Conservation (phyloP, 129 eudicot species). For the Gnaphalium uliginosum region DNA sequence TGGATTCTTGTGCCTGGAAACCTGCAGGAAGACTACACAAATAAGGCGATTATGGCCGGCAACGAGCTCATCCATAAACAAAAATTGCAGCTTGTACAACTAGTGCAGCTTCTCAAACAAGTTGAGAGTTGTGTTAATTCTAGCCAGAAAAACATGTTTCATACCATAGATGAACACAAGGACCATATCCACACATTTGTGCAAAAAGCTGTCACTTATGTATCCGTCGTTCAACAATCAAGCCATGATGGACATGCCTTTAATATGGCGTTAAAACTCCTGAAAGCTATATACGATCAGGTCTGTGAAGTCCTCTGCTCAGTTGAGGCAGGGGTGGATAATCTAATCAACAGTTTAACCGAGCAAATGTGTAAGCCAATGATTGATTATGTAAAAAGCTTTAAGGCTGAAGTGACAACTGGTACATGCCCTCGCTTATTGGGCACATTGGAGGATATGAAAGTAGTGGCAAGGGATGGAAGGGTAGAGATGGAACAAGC, state of each 20-base stretch:
- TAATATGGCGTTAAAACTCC: slow-evolving; percentile 44
- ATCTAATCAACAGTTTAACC: slow-evolving; percentile 46
- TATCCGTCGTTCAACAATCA: slow-evolving; percentile 51
- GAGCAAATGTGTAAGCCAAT: slow-evolving; percentile 62
- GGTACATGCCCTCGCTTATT: slow-evolving; percentile 52
- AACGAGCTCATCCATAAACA: slow-evolving; percentile 63
- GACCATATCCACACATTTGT: slow-evolving; percentile 36
- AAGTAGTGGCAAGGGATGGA: slow-evolving; percentile 44
- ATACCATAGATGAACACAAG: slow-evolving; percentile 51
- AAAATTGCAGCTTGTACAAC: slow-evolving; percentile 51
- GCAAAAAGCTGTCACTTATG: slow-evolving; percentile 46
- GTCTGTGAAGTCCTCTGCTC: slow-evolving; percentile 49
- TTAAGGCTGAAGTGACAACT: slow-evolving; percentile 51
- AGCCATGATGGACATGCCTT: slow-evolving; percentile 38
- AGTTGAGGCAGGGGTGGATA: slow-evolving; percentile 65
- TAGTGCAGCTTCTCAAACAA: slow-evolving; percentile 54
- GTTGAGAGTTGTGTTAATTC: slow-evolving; percentile 57
- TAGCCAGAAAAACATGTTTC: slow-evolving; percentile 51
- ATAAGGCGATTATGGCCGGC: slow-evolving; percentile 51
- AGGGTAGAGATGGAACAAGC: slow-evolving; percentile 61
- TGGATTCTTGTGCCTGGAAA: slow-evolving; percentile 25
- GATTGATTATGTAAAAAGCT: slow-evolving; percentile 54
- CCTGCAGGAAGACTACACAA: slow-evolving; percentile 52
- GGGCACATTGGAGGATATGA: slow-evolving; percentile 63
- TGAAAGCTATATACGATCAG: slow-evolving; percentile 51